These are phyloP conservation scores for Hypoxylon sp. DNA, from an alignment of 2,329 filamentous ascomycete genomes.

Conservation along the genomic window DNA sequence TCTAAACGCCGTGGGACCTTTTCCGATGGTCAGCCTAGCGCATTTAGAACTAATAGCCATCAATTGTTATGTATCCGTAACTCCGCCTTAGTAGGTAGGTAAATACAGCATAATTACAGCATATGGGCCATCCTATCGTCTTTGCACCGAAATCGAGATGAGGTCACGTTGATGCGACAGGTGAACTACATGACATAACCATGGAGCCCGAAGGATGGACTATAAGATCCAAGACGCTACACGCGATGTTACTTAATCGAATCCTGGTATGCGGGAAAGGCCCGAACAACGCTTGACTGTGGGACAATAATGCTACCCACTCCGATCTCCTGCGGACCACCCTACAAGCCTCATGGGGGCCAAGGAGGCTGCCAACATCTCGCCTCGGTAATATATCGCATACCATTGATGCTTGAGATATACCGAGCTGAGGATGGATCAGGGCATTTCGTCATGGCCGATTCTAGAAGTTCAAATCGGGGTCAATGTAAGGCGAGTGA, in stretches of 20 bases:
- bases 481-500: neutral
- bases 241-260: slow-evolving; percentile 9
- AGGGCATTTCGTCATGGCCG: slow-evolving; percentile 13
- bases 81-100: neutral
- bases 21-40: neutral
- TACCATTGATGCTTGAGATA: slow-evolving; percentile 21
- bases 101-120: neutral
- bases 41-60: neutral
- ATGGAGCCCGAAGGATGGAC: slow-evolving; percentile 16
- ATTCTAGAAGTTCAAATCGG: slow-evolving; percentile 1
- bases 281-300: slow-evolving; percentile 19
- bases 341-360: slow-evolving; percentile 6
- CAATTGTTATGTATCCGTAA: neutral
- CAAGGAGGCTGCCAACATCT: neutral
- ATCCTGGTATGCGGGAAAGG: slow-evolving; percentile 26
- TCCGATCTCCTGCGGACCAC: neutral
- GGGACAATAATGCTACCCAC: slow-evolving; percentile 11
- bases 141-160: slow-evolving; percentile 1
- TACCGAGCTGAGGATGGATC: slow-evolving; percentile 13
- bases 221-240: slow-evolving; percentile 12
- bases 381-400: slow-evolving; percentile 31
- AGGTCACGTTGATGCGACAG: neutral
- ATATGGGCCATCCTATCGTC: neutral
- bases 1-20: neutral
- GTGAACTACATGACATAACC: slow-evolving; percentile 7